Base-by-base conservation (phyloP, 768 basidiomycete species). In the Amanita thiersii region DNA sequence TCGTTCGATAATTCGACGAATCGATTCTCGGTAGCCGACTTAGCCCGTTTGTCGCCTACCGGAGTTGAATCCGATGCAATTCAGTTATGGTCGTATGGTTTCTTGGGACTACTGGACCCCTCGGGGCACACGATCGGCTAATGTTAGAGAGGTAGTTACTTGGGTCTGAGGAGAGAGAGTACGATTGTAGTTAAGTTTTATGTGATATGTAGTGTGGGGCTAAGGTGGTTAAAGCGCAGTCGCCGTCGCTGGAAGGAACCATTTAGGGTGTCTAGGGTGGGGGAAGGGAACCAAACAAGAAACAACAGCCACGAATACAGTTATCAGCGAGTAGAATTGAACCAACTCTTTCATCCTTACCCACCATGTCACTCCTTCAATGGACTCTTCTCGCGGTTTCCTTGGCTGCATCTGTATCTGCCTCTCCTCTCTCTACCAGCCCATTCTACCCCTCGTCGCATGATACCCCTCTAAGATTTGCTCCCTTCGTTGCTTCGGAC, bases 401-500 rank as follows among this genome's bases (percentile, higher is more conserved):
- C 29, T 52, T 66, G 45, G 58, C 60, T 41, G 57, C 65, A 20
- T 46, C 59, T 17, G 65, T 57, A 39, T 44, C 56, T 37, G 58
- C 70, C 9, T 69, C 71, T 8, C 73, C 74, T n/a, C 68, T 75
- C 40, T 72, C 72, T 40, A 76, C 73, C n/a, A 58, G 50, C 46
- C 55, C 64, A 21, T 53, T 59, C 44, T 50, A 52, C 35, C 34
- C 58, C 29, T 49, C 53, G 18, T 54, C 61, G 11, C 49, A 55
- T 29, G 67, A 68, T 34, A 61, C 71, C 17, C 64, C 73, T 32
- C 55, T 83, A 29, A 50, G 66, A 11, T 58, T 79, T 36, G 86
- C 85, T 6, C 84, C 85, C 21, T 62, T 87, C 38, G 48, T 72
- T 41, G 71, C 66, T 26, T 64, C 64, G 28, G 64, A 76, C 47